Conservation (phyloP, 139 green algal species). For the Haematococcus lacustris region DNA sequence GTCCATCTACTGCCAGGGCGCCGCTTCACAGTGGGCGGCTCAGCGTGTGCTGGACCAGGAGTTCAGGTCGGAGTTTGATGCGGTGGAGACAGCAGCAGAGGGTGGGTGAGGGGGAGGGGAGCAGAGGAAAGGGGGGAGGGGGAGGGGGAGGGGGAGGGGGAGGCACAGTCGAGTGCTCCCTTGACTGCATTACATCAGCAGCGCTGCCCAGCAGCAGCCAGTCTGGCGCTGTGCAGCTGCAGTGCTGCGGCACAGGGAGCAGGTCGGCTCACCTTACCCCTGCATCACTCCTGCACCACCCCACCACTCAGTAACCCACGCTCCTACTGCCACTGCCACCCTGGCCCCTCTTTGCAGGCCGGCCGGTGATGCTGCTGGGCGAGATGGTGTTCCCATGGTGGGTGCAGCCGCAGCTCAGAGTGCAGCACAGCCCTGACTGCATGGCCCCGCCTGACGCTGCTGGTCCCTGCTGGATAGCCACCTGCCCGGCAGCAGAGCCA, state of each 20-base stretch:
- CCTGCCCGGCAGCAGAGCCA: too few species aligned
- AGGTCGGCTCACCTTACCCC: too few species aligned
- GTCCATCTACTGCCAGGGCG: conserved; percentile 87
- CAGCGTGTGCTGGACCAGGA: conserved; percentile 48
- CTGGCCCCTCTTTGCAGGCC: conserved; percentile 8
- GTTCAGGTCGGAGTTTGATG: conserved; percentile 61
- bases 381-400: conserved; percentile 96
- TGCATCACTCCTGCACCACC: too few species aligned
- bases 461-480: too few species aligned
- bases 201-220: not conserved
- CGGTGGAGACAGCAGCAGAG: conserved; percentile 29
- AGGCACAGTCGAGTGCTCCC: not conserved
- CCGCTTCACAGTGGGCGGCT: conserved; percentile 59
- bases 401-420: too few species aligned
- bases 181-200: not conserved
- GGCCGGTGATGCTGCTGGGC: conserved; percentile 72
- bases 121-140: not conserved
- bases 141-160: not conserved
- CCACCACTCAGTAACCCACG: not conserved
- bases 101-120: conserved; percentile 11
- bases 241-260: too few species aligned
- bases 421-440: too few species aligned
- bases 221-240: too few species aligned
- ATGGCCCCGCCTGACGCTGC: too few species aligned
- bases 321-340: not conserved